Evolutionary conservation across 306 rosid genomes (phyloP).

Genomic region (Herpetospermum pedunculosum): DNA sequence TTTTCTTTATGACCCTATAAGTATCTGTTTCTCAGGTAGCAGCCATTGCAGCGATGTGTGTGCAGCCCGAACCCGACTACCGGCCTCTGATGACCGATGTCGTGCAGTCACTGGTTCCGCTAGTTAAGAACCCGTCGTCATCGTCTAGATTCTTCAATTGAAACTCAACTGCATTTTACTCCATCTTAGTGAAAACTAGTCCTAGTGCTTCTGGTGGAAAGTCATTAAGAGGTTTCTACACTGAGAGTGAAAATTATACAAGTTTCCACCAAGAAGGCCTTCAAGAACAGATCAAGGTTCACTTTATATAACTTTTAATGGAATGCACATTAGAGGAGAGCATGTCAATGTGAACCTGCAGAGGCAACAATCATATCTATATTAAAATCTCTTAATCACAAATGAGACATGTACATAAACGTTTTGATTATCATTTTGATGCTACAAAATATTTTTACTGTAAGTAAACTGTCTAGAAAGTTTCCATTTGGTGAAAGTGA

Average conservation of each 20-base stretch:
- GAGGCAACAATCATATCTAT: not conserved
- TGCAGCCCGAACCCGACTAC: constrained; percentile 94
- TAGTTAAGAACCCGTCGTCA: constrained; percentile 38
- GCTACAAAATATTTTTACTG: not conserved
- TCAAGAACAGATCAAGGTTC: not conserved
- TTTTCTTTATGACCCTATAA: not conserved
- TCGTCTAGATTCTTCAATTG: constrained; percentile 55
- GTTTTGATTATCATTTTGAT: not conserved
- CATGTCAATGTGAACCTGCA: not conserved
- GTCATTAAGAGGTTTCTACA: not conserved
- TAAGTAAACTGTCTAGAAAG: not conserved
- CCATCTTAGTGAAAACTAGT: not conserved
- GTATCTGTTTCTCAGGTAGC: constrained; percentile 39
- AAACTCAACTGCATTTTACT: not conserved
- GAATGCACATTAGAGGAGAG: not conserved
- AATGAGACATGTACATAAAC: constrained; percentile 5
- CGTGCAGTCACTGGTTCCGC: constrained; percentile 75
- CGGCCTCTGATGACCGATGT: constrained; percentile 92
- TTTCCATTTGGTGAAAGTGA: not conserved
- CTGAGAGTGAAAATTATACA: not conserved
- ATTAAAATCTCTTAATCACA: not conserved
- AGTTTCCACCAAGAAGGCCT: constrained; percentile 1
- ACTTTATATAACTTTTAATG: not conserved
- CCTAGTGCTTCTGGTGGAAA: not conserved
- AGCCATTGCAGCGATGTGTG: constrained; percentile 97